These are phyloP conservation scores for Hypsizygus marmoreus DNA, from an alignment of 768 basidiomycete species.

Conservation along the genomic window DNA sequence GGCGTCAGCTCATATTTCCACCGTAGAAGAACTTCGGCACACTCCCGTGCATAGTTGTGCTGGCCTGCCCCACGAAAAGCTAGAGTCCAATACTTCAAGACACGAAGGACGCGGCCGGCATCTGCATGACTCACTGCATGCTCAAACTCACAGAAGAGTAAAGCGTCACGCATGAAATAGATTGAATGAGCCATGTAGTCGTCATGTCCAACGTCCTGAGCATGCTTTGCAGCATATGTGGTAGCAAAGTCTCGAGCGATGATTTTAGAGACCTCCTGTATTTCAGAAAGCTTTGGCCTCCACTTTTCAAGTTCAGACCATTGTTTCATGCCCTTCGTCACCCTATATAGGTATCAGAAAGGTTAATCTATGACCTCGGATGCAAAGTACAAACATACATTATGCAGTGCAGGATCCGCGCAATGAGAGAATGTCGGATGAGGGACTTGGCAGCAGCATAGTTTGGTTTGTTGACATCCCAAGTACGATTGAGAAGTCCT, in stretches of 20 bases:
- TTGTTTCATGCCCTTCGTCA: no score
- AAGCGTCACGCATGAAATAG: slow-evolving; percentile 31
- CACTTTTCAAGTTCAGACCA: no score
- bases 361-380: slow-evolving; percentile 9
- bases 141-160: slow-evolving; percentile 28
- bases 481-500: slow-evolving; percentile 21
- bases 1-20: slow-evolving; percentile 23
- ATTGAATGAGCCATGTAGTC: slow-evolving; percentile 18
- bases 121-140: slow-evolving; percentile 31
- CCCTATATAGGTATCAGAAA: no score
- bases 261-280: no score
- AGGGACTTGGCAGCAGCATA: slow-evolving; percentile 30
- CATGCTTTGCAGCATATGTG: slow-evolving; percentile 6
- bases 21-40: slow-evolving; percentile 18
- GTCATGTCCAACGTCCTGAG: slow-evolving; percentile 8
- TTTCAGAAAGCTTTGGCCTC: no score
- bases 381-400: slow-evolving; percentile 16
- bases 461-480: slow-evolving; percentile 27
- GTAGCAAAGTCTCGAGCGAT: no score
- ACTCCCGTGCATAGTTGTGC: slow-evolving; percentile 35
- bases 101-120: slow-evolving; percentile 27
- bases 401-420: slow-evolving; percentile 22
- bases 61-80: slow-evolving; percentile 30
- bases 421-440: slow-evolving; percentile 30
- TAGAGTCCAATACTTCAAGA: slow-evolving; percentile 27